A percentile compares a stretch with the other conserved stretches of the same genome.
phyloP scores from a whole-genome alignment of 2,329 filamentous ascomycete species.

The Onygena corvina region DNA sequence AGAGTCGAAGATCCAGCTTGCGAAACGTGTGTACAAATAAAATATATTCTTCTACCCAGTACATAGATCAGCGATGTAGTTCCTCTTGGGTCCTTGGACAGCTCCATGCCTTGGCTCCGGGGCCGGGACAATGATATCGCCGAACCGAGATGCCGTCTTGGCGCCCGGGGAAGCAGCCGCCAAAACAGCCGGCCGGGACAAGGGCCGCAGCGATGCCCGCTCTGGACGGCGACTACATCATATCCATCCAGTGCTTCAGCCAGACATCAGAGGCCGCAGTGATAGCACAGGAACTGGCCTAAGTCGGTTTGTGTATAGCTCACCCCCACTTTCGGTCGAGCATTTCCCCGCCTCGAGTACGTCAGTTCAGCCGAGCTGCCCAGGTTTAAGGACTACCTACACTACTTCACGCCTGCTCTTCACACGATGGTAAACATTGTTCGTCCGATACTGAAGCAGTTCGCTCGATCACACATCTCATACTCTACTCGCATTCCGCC shows the following conservation, averaged over 20 bases:
- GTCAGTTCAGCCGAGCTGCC: not conserved
- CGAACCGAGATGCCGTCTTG: conserved; percentile 5
- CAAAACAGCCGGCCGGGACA: conserved; percentile 3
- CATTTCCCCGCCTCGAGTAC: not conserved
- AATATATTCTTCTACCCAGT: no score
- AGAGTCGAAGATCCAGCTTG: not conserved
- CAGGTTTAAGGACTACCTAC: not conserved
- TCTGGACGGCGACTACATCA: not conserved
- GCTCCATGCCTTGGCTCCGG: no score
- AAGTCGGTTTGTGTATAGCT: no score
- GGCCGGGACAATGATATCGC: not conserved
- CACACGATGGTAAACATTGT: conserved; percentile 13
- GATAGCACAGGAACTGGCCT: no score
- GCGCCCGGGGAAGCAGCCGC: not conserved
- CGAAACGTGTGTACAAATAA: not conserved
- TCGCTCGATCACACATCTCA: conserved; percentile 25
- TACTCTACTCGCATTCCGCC: conserved; percentile 28
- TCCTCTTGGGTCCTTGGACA: no score
- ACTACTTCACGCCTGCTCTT: not conserved
- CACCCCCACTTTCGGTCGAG: not conserved
- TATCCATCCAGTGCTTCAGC: no score
- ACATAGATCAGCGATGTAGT: no score
- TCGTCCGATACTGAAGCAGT: conserved; percentile 26
- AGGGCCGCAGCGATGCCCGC: no score
- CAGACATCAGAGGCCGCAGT: no score